Base-by-base conservation (phyloP, 2,329 filamentous ascomycete genomes). In the Tympanopsis confertula region DNA sequence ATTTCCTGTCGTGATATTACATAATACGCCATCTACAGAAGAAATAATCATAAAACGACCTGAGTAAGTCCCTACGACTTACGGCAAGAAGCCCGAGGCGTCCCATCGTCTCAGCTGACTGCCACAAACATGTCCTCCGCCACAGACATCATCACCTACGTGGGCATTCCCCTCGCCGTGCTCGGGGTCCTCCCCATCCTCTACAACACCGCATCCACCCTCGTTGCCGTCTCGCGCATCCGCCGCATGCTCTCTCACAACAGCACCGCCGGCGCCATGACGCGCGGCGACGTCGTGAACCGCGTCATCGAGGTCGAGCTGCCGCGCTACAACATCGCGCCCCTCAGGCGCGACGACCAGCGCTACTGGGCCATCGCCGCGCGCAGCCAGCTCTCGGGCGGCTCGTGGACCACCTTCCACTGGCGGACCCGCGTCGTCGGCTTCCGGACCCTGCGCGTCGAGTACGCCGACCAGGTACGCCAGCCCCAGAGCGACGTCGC, bases 271-370 rank as follows among this genome's bases (percentile, higher is more conserved):
- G 22, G 7, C 2, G 75, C 73, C 1, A 62, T 79, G 33, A 79
- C 74, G 12, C 67, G 77, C 33, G 72, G 71, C 50, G 74, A 78
- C 41, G 66, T 81, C 2, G 71, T 82, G 43, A 79, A 78, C 41
- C 71, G 74, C 28, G 66, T 80, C 38, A 77, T 82, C 26, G 76
- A 82, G 50, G 71, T 81, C 24, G 75, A 82, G 47, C 60, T 81
- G 26, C 76, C 76, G 3, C 68, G 76, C 1, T 78, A 76, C 47
- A 76, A 73, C 3, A 74, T 80, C 35, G 73, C 69, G 39, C 77
- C 75, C 0, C 61, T 71, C 47, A 70, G 78, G 44, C 63, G 75
- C 18, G 67, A 69, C 41, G 55, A 59, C 42, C 55, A 71, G 37
- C 62, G 68, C 12, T 54, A 62, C 1, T 63, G 71, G 37, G 7